Evolutionary conservation across 345 rosid species (phyloP), one percentile per base, ranked within the genome.

Genomic region (Diplotaxis tenuifolia): DNA sequence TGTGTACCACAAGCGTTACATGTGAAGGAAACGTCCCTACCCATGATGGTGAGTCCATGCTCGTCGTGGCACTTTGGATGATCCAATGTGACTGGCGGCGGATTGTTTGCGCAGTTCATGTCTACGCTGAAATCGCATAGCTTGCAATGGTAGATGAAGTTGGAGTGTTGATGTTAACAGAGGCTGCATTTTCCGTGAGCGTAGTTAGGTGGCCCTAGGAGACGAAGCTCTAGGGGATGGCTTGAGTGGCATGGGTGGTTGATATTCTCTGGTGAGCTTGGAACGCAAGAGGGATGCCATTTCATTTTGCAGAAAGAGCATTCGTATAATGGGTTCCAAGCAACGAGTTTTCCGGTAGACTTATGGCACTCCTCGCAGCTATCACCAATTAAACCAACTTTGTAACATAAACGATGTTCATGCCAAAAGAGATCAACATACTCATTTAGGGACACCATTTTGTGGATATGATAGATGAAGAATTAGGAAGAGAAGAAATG

Each of bases 11-110:
- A 52, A 52, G n/a, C 57, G 27, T 52, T 52, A 52, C 57, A 52
- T 20, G 57, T 52, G 27, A 52, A 52, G 2, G 19, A 28, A 2
- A 28, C 60, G 9, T 50, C 25, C 18, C 71, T 53, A 34, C 61
- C 47, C 71, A 67, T 50, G 9, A 67, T 28, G 16, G 42, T 29
- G 47, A 67, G 71, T 67, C 45, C 9, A 31, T 67, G 71, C n/a
- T n/a, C n/a, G 14, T 50, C n/a, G 11, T 67, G 71, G 7, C 45
- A 50, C 20, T 20, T 67, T 7, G 61, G 61, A 6, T 32, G 20
- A 18, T 67, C 60, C 12, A 67, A 15, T 31, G 22, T 27, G 19
- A 11, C 32, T 0, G 62, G 47, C 0, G 61, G 61, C 0, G 71
- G 62, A n/a, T 67, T 54, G 0, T 54, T 67, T 18, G 71, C 7